Evolutionary conservation across 2,329 filamentous ascomycete genomes (phyloP), one percentile per base, ranked within the genome.

Genomic region (Fusarium globosum): DNA sequence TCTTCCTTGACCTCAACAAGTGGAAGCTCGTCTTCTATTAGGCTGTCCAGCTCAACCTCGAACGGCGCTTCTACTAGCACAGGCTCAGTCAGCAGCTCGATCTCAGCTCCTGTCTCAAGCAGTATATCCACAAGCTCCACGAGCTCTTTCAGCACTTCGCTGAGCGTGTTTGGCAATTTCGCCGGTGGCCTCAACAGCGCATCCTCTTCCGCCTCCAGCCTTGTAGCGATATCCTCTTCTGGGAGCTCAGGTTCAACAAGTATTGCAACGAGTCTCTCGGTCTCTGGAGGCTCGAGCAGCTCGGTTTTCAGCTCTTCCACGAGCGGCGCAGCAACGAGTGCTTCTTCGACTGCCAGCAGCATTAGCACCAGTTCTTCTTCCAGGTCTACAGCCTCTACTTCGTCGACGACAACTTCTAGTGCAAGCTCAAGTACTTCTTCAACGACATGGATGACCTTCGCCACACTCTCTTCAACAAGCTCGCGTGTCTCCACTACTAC

Each of bases 381-480:
- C 3, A 36, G 21, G 2, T 33, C 51, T 0, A 60, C 60, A 0
- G 26, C 8, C 30, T 51, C 30, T 1, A 35, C 21, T 35, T 52
- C 30, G 4, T 30, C 9, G 2, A 16, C 3, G 18, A 5, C 30
- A 6, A 45, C 38, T n/a, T 66, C 69, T 2, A 41, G 21, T 3
- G 28, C 30, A 8, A 41, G 33, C 1, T 35, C 28, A 4, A 56
- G 55, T 14, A 43, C n/a, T 2, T 53, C 69, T 1, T 73, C 65
- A 0, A 45, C 68, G 3, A 28, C 55, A 18, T 71, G 53, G 61
- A 66, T 53, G 1, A 61, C 68, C 0, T 46, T 68, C 2, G 39
- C 71, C 1, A 65, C 58, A 1, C 30, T 28, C 0, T 69, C 75
- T 1, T 70, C 70, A 14, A 7, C 28, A 4, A 71, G 59, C 7